phyloP scores from a whole-genome alignment of 345 rosid species.

The Rhodomyrtus tomentosa region DNA sequence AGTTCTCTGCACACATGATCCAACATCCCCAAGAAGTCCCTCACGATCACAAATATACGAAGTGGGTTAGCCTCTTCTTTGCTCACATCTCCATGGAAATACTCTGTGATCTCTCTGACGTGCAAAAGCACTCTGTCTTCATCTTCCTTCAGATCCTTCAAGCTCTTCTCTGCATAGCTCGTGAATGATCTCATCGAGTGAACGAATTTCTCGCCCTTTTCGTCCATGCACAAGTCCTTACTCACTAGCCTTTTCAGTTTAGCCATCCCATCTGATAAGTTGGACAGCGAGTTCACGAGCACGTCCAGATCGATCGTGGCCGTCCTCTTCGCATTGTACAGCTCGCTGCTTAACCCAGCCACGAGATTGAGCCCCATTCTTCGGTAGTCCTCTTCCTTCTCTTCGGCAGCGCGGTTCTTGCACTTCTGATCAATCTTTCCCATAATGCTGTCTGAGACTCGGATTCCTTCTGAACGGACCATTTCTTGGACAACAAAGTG shows the following conservation, averaged over 20 bases:
- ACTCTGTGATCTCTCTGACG: slow-evolving; percentile 77
- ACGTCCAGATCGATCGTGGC: slow-evolving; percentile 83
- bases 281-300: slow-evolving; percentile 72
- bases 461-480: slow-evolving; percentile 73
- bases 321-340: slow-evolving; percentile 85
- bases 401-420: slow-evolving; percentile 47
- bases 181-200: slow-evolving; percentile 49
- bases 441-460: slow-evolving; percentile 85
- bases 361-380: slow-evolving; percentile 92
- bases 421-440: slow-evolving; percentile 64
- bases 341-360: slow-evolving; percentile 68
- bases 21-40: slow-evolving; percentile 91
- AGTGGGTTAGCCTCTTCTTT: slow-evolving; percentile 86
- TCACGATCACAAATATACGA: slow-evolving; percentile 86
- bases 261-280: slow-evolving; percentile 53
- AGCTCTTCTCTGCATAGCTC: slow-evolving; percentile 41
- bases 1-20: slow-evolving; percentile 90
- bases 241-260: slow-evolving; percentile 35
- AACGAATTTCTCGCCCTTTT: slow-evolving; percentile 38
- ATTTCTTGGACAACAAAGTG: slow-evolving; percentile 96
- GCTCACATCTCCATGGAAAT: slow-evolving; percentile 83
- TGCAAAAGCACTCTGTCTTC: slow-evolving; percentile 57
- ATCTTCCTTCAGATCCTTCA: slow-evolving; percentile 56
- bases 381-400: slow-evolving; percentile 79
- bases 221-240: slow-evolving; percentile 27